Evolutionary conservation across 225 moss, liverwort and hornwort genomes (phyloP).

Genomic region (Pseudisothecium myosuroides): DNA sequence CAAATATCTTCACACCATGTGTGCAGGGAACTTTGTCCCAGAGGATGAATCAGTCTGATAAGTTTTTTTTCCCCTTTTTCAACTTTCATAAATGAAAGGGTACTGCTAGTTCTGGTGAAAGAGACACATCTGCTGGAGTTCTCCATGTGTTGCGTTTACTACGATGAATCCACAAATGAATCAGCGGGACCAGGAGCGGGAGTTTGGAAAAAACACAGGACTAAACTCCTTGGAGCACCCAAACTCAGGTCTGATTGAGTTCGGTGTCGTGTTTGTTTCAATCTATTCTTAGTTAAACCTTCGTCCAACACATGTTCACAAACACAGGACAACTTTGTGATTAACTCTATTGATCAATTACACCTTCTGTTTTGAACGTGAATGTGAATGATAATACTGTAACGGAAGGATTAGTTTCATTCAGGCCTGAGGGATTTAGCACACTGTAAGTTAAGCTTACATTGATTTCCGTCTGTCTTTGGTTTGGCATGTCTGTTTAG

Average conservation of each 20-base stretch:
- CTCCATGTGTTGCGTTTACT: neutral
- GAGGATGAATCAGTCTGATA: too few relatives aligned
- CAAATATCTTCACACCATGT: neutral
- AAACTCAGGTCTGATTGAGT: too few relatives aligned
- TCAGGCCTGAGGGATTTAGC: neutral
- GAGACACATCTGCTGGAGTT: neutral
- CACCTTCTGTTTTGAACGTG: rapidly evolving
- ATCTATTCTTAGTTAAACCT: too few relatives aligned
- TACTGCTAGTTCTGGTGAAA: neutral
- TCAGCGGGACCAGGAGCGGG: too few relatives aligned
- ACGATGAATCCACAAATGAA: neutral
- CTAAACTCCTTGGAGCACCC: too few relatives aligned
- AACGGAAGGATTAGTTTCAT: too few relatives aligned
- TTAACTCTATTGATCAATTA: neutral
- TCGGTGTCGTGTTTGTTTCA: too few relatives aligned
- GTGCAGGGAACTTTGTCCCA: neutral
- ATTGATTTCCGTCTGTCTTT: too few relatives aligned
- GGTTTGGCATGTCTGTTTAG: neutral
- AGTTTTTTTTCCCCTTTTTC: neutral
- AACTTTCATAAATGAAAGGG: too few relatives aligned
- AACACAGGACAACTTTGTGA: too few relatives aligned
- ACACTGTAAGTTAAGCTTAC: neutral
- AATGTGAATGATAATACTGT: neutral
- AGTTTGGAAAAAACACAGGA: too few relatives aligned
- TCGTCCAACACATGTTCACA: too few relatives aligned